Evolutionary conservation across 345 rosid species (phyloP).

Genomic region (Toxicodendron radicans): DNA sequence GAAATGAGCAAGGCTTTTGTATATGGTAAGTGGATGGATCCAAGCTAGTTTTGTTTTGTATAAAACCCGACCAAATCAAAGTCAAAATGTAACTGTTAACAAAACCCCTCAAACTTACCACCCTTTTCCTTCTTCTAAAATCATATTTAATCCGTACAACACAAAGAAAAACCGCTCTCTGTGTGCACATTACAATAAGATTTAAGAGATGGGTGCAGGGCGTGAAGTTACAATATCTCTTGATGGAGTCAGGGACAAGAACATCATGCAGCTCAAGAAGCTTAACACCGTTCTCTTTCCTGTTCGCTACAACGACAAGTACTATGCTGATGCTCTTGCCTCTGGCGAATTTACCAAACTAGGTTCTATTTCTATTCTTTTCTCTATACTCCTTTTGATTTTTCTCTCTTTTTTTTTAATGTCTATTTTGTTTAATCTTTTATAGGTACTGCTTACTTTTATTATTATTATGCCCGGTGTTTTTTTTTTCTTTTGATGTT

Average conservation of each 20-base stretch:
- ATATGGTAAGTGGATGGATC: no score
- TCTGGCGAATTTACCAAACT: slow-evolving; percentile 91
- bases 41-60: not conserved
- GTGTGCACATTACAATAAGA: not conserved
- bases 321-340: slow-evolving; percentile 80
- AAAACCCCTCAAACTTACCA: no score
- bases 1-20: no score
- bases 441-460: not conserved
- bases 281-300: slow-evolving; percentile 91
- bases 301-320: slow-evolving; percentile 91
- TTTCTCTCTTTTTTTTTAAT: not conserved
- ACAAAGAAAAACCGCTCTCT: slow-evolving; percentile 15
- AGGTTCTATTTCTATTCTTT: slow-evolving; percentile 38
- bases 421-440: not conserved
- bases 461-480: no score
- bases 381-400: not conserved
- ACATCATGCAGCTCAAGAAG: slow-evolving; percentile 94
- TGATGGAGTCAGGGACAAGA: slow-evolving; percentile 95
- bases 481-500: no score
- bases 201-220: slow-evolving; percentile 66
- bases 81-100: not conserved
- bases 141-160: not conserved
- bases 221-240: slow-evolving; percentile 74
- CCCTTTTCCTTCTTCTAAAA: not conserved
- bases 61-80: not conserved